Percentiles rank a stretch among this genome's conserved stretches.
Evolutionary conservation across 2,329 filamentous ascomycete species (phyloP).

Genomic region (Hypoxylon sp.): DNA sequence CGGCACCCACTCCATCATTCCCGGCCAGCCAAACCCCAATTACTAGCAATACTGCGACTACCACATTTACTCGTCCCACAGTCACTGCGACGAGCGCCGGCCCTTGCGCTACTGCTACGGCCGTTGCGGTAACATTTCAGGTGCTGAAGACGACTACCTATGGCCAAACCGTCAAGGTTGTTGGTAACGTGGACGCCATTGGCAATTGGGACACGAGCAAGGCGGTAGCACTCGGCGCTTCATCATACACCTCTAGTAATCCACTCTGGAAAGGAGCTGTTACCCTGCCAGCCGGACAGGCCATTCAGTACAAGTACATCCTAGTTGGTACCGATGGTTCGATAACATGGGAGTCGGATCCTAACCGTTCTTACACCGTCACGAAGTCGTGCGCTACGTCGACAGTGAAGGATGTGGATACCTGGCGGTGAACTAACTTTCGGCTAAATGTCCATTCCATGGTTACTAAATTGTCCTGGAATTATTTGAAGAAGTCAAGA

Average conservation of each 20-base stretch:
- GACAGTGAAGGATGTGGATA: slow-evolving; percentile 50
- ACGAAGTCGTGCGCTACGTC: slow-evolving; percentile 52
- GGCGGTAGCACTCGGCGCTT: slow-evolving; percentile 71
- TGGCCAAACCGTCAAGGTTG: slow-evolving; percentile 76
- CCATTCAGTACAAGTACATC: slow-evolving; percentile 78
- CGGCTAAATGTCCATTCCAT: background rate
- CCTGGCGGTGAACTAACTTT: slow-evolving; percentile 52
- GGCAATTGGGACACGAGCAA: slow-evolving; percentile 72
- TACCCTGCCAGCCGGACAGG: slow-evolving; percentile 67
- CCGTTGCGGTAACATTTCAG: slow-evolving; percentile 74
- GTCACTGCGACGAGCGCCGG: slow-evolving; percentile 49
- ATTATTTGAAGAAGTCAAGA: background rate
- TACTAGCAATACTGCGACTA: slow-evolving; percentile 48
- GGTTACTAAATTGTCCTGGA: background rate
- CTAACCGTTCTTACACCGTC: slow-evolving; percentile 62
- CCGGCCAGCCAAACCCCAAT: slow-evolving; percentile 64
- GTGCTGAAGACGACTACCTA: slow-evolving; percentile 69
- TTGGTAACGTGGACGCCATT: slow-evolving; percentile 71
- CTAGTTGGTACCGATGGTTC: slow-evolving; percentile 68
- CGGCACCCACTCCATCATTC: slow-evolving; percentile 64
- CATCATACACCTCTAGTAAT: slow-evolving; percentile 70
- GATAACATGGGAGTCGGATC: slow-evolving; percentile 75
- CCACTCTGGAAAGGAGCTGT: slow-evolving; percentile 74
- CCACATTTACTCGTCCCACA: slow-evolving; percentile 47
- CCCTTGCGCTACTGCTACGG: slow-evolving; percentile 58